A percentile compares a stretch with the other conserved stretches of the same genome.
phyloP scores from a whole-genome alignment of 2,329 filamentous ascomycete genomes.

The Annulohypoxylon truncatum region DNA sequence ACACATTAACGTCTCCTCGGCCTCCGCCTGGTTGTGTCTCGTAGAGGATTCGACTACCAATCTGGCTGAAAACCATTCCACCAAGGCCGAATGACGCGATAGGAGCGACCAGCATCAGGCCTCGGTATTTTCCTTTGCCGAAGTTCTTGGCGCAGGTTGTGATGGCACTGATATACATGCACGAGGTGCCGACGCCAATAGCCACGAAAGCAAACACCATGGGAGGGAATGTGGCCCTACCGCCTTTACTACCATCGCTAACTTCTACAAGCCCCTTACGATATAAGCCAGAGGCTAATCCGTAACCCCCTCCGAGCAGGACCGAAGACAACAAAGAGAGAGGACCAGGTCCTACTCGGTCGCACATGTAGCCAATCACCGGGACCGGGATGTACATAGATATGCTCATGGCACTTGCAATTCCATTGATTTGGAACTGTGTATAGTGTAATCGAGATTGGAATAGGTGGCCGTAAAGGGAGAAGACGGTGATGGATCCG shows the following conservation, averaged over 20 bases:
- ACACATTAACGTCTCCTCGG: conserved; percentile 76
- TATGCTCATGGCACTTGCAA: conserved; percentile 87
- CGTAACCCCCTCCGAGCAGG: conserved; percentile 84
- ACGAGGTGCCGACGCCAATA: conserved; percentile 85
- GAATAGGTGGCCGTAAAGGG: conserved; percentile 91
- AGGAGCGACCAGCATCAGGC: conserved; percentile 87
- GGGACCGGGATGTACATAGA: conserved; percentile 94
- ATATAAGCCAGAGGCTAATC: conserved; percentile 85
- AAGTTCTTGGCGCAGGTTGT: conserved; percentile 99
- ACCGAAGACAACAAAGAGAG: conserved; percentile 78
- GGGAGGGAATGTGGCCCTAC: conserved; percentile 75
- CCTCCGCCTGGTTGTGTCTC: conserved; percentile 73
- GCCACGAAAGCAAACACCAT: conserved; percentile 89
- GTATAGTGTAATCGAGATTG: conserved; percentile 87
- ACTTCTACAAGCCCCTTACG: conserved; percentile 54
- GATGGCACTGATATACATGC: conserved; percentile 91
- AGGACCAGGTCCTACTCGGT: conserved; percentile 83
- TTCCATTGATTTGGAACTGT: conserved; percentile 89
- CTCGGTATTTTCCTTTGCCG: conserved; percentile 86
- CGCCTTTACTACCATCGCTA: conserved; percentile 54
- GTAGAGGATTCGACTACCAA: conserved; percentile 81
- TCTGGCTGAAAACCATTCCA: conserved; percentile 94
- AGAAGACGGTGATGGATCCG: conserved; percentile 92
- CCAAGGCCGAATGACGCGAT: conserved; percentile 94
- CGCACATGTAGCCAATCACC: conserved; percentile 89